Base-by-base conservation (phyloP, 2,329 filamentous ascomycete genomes). In the Pseudogymnoascus sp. region DNA sequence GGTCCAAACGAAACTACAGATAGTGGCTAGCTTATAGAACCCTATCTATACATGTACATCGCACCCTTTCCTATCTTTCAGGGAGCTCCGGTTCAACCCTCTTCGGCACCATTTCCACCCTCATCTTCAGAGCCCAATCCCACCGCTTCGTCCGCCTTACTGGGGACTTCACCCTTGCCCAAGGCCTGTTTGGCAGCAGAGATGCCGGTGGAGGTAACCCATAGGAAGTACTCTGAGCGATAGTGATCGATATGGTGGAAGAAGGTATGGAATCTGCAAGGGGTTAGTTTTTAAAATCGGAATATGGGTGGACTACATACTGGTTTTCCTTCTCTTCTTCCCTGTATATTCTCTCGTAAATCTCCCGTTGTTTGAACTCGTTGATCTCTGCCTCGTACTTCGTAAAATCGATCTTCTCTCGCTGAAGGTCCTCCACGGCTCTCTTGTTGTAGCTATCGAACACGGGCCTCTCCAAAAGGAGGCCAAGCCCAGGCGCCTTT, bases 311-410 rank as follows among this genome's bases (percentile, higher is more conserved):
- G 28, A 14, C 16, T 50, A 68, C 90, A 84, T 81, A 93, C 90
- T 90, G 85, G 73, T 93, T 92, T 67, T 91, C 88, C 74, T 88
- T 85, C 76, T 95, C 90, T 75, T 97, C 95, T 61, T 96, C 89
- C 25, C 89, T 83, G 75, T 96, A 97, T 68, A 97, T 96, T 23
- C 91, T 84, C 71, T 90, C 85, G 74, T 99, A 99, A 65, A 99
- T 97, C 74, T 96, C 87, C 69, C 87, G 79, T 73, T 96, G 87
- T 79, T 97, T 97, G 78, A 99, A 99, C 65, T 87, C 89, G 67
- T 89, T 82, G 69, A 99, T 90, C 75, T 91, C 84, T 59, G 86
- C 84, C 65, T 93, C 85, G 70, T 88, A 92, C 66, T 88, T 89
- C 59, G 80, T 80, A 74, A 97, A 99, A 70, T 92, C 86, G 64